Conservation (phyloP, 495 filamentous ascomycete genomes). For the Pyrenopolyporus hunteri region DNA sequence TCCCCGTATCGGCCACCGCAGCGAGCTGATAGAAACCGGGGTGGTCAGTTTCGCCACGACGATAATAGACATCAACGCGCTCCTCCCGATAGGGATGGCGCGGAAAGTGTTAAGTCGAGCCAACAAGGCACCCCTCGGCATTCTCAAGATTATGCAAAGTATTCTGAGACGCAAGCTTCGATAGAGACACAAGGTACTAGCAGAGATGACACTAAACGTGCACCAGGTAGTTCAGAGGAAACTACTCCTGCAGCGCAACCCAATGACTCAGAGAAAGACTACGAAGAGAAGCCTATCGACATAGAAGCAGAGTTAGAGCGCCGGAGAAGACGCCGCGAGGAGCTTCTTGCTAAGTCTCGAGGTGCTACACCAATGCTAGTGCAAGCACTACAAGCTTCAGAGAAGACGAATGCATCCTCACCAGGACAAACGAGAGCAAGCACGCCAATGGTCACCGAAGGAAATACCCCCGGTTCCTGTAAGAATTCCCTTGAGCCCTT, state of each 20-base stretch:
- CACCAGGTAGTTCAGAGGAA: conserved; percentile 63
- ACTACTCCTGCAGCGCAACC: conserved; percentile 20
- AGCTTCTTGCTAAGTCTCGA: conserved; percentile 83
- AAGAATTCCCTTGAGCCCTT: conserved; percentile 13
- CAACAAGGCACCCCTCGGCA: conserved; percentile 34
- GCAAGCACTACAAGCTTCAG: conserved; percentile 72
- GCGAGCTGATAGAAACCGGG: conserved; percentile 51
- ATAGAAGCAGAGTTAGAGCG: conserved; percentile 84
- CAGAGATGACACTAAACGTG: conserved; percentile 70
- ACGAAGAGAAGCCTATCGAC: conserved; percentile 64
- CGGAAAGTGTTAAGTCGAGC: conserved; percentile 31
- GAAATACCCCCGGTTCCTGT: conserved; percentile 52
- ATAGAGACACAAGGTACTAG: conserved; percentile 47
- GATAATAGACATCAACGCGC: conserved; percentile 31
- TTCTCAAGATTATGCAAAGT: conserved; percentile 33
- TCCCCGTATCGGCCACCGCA: conserved; percentile 60
- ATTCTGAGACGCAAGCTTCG: conserved; percentile 39
- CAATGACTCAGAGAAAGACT: conserved; percentile 45
- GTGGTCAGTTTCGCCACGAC: conserved; percentile 41
- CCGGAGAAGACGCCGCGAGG: conserved; percentile 84
- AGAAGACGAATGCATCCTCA: conserved; percentile 61
- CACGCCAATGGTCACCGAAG: conserved; percentile 48
- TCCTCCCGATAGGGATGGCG: conserved; percentile 23
- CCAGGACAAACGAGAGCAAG: conserved; percentile 55
- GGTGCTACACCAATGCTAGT: conserved; percentile 75